Percentiles rank a stretch among this genome's conserved stretches.
Evolutionary conservation across 495 filamentous ascomycete species (phyloP).

Genomic region (Talaromyces adpressus): DNA sequence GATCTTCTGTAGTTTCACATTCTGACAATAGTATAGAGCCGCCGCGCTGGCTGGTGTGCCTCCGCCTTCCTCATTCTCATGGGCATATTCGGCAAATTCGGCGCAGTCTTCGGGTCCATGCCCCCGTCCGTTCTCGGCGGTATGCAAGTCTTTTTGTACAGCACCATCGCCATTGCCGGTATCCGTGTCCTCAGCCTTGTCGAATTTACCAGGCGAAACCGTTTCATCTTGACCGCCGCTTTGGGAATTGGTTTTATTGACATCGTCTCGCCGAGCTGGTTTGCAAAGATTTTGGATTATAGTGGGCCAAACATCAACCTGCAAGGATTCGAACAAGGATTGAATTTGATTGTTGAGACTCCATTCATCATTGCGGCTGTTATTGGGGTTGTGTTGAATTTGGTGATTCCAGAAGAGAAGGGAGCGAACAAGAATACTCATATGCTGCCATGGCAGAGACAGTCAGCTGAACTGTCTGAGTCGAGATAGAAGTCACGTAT

Average conservation of each 20-base stretch:
- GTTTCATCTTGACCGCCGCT: slow-evolving; percentile 73
- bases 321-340: slow-evolving; percentile 71
- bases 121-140: slow-evolving; percentile 73
- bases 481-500: not conserved
- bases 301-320: slow-evolving; percentile 55
- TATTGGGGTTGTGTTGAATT: slow-evolving; percentile 59
- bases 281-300: slow-evolving; percentile 60
- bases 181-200: slow-evolving; percentile 68
- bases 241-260: slow-evolving; percentile 68
- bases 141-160: slow-evolving; percentile 85
- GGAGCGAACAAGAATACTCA: slow-evolving; percentile 22
- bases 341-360: slow-evolving; percentile 69
- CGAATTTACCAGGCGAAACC: slow-evolving; percentile 68
- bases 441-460: not conserved
- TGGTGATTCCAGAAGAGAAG: slow-evolving; percentile 59
- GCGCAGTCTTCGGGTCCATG: slow-evolving; percentile 71
- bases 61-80: slow-evolving; percentile 64
- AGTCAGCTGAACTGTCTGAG: too few species aligned
- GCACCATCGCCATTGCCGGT: slow-evolving; percentile 70
- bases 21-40: slow-evolving; percentile 16
- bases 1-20: too few species aligned
- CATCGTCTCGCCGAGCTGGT: slow-evolving; percentile 68
- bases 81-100: slow-evolving; percentile 82
- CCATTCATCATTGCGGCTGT: slow-evolving; percentile 55
- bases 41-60: slow-evolving; percentile 41